Percentiles rank a stretch among this genome's conserved stretches.
phyloP scores from a whole-genome alignment of 1,284 basidiomycete species.

The Fomitopsis betulina region DNA sequence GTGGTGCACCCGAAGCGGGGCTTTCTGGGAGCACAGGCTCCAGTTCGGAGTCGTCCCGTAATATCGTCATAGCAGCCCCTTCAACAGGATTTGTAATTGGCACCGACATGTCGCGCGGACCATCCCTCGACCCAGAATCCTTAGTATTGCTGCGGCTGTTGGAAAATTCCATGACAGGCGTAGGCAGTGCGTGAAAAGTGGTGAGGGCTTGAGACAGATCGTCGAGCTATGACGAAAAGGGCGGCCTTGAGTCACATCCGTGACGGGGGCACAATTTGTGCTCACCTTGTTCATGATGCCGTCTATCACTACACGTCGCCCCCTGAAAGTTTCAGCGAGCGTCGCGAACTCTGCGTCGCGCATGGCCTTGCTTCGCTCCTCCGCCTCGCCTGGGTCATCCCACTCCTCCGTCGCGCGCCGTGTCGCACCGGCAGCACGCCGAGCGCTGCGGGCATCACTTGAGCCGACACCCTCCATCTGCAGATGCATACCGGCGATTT shows the following conservation, averaged over 20 bases:
- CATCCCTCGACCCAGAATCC: constrained; percentile 14
- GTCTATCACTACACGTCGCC: constrained; percentile 60
- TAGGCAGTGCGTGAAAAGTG: constrained; percentile 53
- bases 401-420: constrained; percentile 25
- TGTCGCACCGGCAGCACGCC: constrained; percentile 17
- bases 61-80: not conserved
- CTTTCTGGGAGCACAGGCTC: constrained; percentile 1
- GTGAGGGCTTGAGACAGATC: constrained; percentile 53
- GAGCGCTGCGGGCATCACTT: constrained; percentile 17
- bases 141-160: constrained; percentile 29
- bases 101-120: not conserved
- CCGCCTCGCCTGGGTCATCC: constrained; percentile 31
- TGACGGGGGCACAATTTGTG: not conserved
- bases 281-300: constrained; percentile 67
- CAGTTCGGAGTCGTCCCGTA: not conserved
- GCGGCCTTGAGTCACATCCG: not conserved
- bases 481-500: constrained; percentile 65
- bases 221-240: constrained; percentile 40
- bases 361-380: constrained; percentile 28
- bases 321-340: constrained; percentile 60
- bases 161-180: constrained; percentile 44
- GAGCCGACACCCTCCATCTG: constrained; percentile 64
- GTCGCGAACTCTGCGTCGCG: constrained; percentile 64
- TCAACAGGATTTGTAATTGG: not conserved
- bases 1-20: constrained; percentile 2